phyloP scores from a whole-genome alignment of 192 early-diverging fungal genomes.

The Allomyces javanicus region DNA sequence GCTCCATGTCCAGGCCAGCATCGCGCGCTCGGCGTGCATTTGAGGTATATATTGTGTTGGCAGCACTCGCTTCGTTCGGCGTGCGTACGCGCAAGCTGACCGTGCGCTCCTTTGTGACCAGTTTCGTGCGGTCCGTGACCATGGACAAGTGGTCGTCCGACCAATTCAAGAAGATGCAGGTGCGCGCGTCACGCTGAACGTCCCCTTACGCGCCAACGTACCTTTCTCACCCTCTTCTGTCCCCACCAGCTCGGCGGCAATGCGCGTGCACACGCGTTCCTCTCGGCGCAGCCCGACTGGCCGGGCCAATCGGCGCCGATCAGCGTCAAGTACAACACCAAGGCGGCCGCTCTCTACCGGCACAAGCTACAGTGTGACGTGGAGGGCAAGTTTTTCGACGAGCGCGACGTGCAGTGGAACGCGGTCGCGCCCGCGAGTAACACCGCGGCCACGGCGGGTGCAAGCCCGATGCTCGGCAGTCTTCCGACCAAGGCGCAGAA shows the following conservation, averaged over 20 bases:
- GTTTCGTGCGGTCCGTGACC: constrained; percentile 93
- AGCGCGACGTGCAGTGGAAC: not conserved
- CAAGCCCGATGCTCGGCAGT: not conserved
- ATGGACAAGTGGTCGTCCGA: constrained; percentile 97
- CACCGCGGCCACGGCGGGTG: no score
- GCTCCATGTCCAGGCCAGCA: no score
- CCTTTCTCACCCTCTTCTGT: not conserved
- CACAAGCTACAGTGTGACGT: constrained; percentile 65
- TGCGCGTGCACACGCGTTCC: constrained; percentile 63
- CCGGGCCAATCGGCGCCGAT: constrained; percentile 4
- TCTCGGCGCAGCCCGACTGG: constrained; percentile 60
- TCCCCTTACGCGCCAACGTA: not conserved
- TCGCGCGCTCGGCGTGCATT: no score
- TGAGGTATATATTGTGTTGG: constrained; percentile 20
- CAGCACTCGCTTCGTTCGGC: constrained; percentile 2
- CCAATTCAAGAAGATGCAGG: constrained; percentile 82
- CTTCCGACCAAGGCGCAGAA: constrained; percentile 32
- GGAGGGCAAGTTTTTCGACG: constrained; percentile 28
- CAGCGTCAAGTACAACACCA: constrained; percentile 38
- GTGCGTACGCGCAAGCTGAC: constrained; percentile 3
- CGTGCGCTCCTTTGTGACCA: constrained; percentile 8
- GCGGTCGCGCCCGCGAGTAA: no score
- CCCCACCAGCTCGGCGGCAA: constrained; percentile 58
- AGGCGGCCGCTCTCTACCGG: constrained; percentile 67
- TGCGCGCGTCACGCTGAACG: constrained; percentile 8